These are phyloP conservation scores for Rhizopus arrhizus DNA, from an alignment of 371 early-diverging fungal genomes.

Conservation along the genomic window DNA sequence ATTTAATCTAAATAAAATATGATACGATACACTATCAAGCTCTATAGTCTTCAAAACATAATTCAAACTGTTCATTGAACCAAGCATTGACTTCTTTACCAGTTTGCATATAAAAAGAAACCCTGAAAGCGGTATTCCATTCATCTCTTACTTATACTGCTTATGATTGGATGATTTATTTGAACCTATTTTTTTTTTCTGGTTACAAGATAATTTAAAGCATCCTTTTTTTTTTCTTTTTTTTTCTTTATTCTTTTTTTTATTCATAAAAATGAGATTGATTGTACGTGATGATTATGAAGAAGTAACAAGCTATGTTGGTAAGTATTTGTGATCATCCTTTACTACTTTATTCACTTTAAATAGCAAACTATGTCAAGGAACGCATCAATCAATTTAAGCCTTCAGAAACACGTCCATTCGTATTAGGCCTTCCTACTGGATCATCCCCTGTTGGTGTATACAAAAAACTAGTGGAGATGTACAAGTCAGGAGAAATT, in stretches of 20 bases:
- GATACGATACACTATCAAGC: no score
- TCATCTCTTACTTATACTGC: background rate
- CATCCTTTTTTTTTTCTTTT: background rate
- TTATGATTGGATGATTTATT: background rate
- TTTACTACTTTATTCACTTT: slow-evolving; percentile 2
- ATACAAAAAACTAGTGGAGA: slow-evolving; percentile 60
- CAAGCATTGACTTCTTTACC: no score
- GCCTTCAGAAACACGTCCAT: slow-evolving; percentile 75
- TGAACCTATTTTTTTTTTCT: slow-evolving; percentile 1
- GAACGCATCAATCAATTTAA: slow-evolving; percentile 74
- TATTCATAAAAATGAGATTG: slow-evolving; percentile 59
- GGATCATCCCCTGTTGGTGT: slow-evolving; percentile 78
- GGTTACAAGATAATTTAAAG: background rate
- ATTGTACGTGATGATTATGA: slow-evolving; percentile 72
- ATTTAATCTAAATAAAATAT: no score
- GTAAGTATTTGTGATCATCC: slow-evolving; percentile 34
- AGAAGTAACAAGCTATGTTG: slow-evolving; percentile 63
- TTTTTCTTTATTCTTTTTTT: background rate
- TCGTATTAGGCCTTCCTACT: slow-evolving; percentile 84
- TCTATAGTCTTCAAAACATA: no score
- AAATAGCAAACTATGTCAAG: slow-evolving; percentile 28
- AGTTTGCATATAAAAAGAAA: no score
- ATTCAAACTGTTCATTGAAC: no score
- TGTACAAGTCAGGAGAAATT: slow-evolving; percentile 56
- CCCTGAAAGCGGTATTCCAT: no score